Conservation (phyloP, 225 moss, liverwort and hornwort species). For the Straminergon stramineum region DNA sequence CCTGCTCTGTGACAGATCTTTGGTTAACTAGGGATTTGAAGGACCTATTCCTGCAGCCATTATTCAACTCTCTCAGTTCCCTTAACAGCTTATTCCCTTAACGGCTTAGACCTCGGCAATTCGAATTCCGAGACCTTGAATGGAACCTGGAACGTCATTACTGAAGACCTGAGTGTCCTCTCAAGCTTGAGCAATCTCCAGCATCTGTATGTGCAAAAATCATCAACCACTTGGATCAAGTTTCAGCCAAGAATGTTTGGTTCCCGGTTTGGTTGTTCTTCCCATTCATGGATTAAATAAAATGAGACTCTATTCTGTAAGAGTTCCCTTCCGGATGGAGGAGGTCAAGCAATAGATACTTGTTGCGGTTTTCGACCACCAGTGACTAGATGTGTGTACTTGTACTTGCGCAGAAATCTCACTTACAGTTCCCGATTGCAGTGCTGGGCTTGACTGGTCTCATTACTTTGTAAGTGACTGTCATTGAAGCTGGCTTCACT, state of each 20-base stretch:
- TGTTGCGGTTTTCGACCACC: background rate
- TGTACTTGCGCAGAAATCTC: conserved; percentile 7
- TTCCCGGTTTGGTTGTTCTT: background rate
- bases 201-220: background rate
- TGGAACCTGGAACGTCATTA: conserved; percentile 21
- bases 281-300: background rate
- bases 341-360: background rate
- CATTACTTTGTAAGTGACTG: conserved; percentile 15
- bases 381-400: background rate
- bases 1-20: background rate
- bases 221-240: background rate
- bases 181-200: conserved; percentile 2
- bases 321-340: background rate
- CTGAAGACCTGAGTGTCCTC: conserved; percentile 8
- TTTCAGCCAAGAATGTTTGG: background rate
- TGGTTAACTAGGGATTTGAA: conserved; percentile 9
- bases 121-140: background rate
- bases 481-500: background rate
- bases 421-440: conserved; percentile 16
- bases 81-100: conserved; percentile 18
- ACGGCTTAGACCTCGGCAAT: conserved; percentile 19
- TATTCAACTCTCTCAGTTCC: conserved; percentile 6
- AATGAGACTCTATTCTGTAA: too few species aligned
- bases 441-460: conserved; percentile 11
- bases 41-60: conserved; percentile 12